Evolutionary conservation across 73 alveolate species (phyloP).

Genomic region (Blepharisma stoltei): DNA sequence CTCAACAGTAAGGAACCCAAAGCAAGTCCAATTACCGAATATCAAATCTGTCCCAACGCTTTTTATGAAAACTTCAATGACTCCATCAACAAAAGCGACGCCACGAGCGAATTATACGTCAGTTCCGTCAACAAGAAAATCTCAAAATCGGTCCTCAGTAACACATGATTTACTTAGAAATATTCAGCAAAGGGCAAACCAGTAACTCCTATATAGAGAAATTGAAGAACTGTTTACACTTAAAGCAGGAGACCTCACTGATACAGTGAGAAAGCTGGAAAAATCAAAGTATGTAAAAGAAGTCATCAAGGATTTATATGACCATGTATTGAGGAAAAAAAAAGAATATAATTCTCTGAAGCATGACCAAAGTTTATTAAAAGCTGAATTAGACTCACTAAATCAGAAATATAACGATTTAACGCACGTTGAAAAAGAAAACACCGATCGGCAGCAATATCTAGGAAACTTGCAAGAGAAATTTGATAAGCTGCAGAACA

Average conservation of each 20-base stretch:
- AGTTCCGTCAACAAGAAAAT: no score
- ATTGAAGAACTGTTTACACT: neutral
- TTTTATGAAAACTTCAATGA: no score
- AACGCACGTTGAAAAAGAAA: neutral
- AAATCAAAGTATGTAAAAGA: conserved; percentile 18
- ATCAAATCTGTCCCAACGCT: neutral
- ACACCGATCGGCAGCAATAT: neutral
- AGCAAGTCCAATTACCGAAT: neutral
- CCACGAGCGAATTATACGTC: no score
- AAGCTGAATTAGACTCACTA: neutral
- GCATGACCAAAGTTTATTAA: neutral
- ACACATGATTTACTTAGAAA: neutral
- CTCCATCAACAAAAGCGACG: no score
- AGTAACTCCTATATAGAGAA: conserved; percentile 19
- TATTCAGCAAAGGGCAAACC: neutral
- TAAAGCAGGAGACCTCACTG: neutral
- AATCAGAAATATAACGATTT: conserved; percentile 5
- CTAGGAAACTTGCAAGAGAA: neutral
- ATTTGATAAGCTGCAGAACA: conserved; percentile 15
- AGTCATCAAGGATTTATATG: neutral
- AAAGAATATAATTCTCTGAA: neutral
- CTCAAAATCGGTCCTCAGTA: no score
- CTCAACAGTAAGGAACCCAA: neutral
- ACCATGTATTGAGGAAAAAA: conserved; percentile 22
- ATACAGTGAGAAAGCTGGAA: neutral